A percentile compares a stretch with the other conserved stretches of the same genome.
These are phyloP conservation scores for Jatropha curcas DNA, from an alignment of 345 rosid genomes.

Conservation along the genomic window DNA sequence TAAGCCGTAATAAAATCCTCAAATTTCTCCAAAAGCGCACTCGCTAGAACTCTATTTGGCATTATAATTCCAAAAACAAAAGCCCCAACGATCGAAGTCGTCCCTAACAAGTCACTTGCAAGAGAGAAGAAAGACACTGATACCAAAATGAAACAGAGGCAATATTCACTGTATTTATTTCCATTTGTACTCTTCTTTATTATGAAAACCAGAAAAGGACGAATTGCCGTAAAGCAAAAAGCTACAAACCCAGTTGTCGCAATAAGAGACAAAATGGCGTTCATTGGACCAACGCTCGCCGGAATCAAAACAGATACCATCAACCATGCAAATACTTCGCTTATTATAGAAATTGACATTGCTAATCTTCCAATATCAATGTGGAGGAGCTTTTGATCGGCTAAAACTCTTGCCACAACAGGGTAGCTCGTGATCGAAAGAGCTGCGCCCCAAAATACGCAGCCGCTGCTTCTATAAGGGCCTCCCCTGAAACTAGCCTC, in stretches of 20 bases:
- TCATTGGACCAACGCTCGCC: not conserved
- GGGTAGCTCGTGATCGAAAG: conserved; percentile 31
- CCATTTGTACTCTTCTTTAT: conserved; percentile 12
- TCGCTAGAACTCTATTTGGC: conserved; percentile 40
- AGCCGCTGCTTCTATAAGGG: not conserved
- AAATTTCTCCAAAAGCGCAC: conserved; percentile 32
- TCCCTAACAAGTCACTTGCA: conserved; percentile 42
- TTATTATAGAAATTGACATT: conserved; percentile 11
- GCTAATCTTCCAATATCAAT: conserved; percentile 33
- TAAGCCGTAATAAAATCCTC: conserved; percentile 41
- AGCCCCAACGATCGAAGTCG: conserved; percentile 43
- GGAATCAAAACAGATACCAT: conserved; percentile 21
- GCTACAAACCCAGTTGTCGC: conserved; percentile 5
- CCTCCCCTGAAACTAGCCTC: not conserved
- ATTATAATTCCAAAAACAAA: conserved; percentile 50
- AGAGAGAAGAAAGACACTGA: conserved; percentile 34
- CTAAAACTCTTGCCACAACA: conserved; percentile 23
- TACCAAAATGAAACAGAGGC: conserved; percentile 15
- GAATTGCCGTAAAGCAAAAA: conserved; percentile 19
- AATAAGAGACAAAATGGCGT: not conserved
- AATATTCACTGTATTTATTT: conserved; percentile 8
- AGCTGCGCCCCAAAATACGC: conserved; percentile 18
- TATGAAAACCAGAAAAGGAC: conserved; percentile 23
- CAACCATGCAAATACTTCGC: conserved; percentile 28
- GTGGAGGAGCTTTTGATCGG: conserved; percentile 31